phyloP scores from a whole-genome alignment of 352 stramenopile species.

The Pythium vanterpoolii region DNA sequence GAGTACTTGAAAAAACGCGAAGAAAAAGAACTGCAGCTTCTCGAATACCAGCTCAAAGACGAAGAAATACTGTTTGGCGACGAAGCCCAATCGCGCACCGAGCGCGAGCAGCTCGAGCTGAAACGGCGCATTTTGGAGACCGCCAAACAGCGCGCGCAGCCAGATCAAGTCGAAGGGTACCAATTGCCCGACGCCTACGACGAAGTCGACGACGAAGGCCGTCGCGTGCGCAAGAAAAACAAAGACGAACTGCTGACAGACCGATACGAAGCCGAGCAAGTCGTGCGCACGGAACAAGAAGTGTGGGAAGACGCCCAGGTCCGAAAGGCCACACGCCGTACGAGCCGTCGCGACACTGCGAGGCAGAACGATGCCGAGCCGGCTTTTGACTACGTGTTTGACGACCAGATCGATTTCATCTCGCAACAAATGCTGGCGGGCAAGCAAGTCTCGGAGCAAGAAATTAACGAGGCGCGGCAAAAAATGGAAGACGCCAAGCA shows the following conservation, averaged over 20 bases:
- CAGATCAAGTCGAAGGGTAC: conserved; percentile 85
- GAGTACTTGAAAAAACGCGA: conserved; percentile 98
- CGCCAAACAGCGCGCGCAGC: conserved; percentile 50
- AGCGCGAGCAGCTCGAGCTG: conserved; percentile 85
- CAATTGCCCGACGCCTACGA: conserved; percentile 96
- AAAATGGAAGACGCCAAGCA: conserved; percentile 84
- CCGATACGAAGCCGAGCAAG: conserved; percentile 91
- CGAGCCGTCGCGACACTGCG: conserved; percentile 69
- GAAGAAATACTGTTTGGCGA: conserved; percentile 83
- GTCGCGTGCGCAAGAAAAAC: conserved; percentile 89
- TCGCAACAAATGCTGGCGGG: conserved; percentile 86
- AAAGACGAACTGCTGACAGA: conserved; percentile 92
- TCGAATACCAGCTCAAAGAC: conserved; percentile 85
- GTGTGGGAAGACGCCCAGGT: conserved; percentile 98
- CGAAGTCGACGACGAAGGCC: conserved; percentile 87
- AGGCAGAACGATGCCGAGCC: conserved; percentile 51
- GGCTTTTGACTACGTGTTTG: conserved; percentile 97
- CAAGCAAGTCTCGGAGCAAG: conserved; percentile 79
- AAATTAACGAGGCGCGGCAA: conserved; percentile 61
- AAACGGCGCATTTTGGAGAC: conserved; percentile 91
- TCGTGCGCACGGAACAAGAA: conserved; percentile 97
- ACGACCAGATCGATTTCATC: conserved; percentile 99
- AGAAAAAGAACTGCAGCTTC: conserved; percentile 95
- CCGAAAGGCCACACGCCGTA: conserved; percentile 73
- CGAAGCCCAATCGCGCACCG: conserved; percentile 63